Conservation (phyloP, 2,329 filamentous ascomycete species). For the Ophiosphaerella narmari region DNA sequence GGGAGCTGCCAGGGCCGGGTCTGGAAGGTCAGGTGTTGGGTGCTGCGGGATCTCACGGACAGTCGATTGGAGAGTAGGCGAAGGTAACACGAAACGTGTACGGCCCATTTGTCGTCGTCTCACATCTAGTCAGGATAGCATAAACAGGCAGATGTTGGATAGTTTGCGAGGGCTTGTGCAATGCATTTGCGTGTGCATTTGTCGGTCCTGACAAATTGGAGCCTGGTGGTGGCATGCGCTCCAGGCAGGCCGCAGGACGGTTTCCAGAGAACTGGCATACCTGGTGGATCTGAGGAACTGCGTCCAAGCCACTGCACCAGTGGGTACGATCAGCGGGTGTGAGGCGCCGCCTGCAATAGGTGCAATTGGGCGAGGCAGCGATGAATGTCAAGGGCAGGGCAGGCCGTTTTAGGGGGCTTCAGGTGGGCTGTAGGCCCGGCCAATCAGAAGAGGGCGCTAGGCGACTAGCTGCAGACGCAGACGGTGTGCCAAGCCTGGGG, state of each 20-base stretch:
- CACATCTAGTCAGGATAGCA: neutral
- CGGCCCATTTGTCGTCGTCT: neutral
- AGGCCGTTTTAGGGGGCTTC: constrained; percentile 17
- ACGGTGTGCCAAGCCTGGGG: constrained; percentile 18
- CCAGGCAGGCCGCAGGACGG: neutral
- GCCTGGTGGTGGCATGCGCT: neutral
- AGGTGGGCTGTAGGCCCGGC: constrained; percentile 23
- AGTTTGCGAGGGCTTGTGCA: neutral
- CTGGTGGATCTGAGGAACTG: too few species aligned
- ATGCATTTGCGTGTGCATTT: neutral
- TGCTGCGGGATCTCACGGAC: constrained; percentile 16
- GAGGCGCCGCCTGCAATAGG: neutral
- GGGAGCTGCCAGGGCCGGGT: constrained; percentile 28
- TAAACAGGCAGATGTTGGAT: neutral
- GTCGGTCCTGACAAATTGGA: neutral
- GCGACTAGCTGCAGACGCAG: constrained; percentile 9
- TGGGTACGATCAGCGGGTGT: neutral
- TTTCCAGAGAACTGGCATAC: too few species aligned
- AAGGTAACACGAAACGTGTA: constrained; percentile 25
- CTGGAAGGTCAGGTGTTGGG: constrained; percentile 34
- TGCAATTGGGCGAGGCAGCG: neutral
- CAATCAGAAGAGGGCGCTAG: constrained; percentile 9
- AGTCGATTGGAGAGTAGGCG: constrained; percentile 27
- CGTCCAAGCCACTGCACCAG: constrained; percentile 1
- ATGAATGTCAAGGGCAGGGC: constrained; percentile 5